phyloP scores from a whole-genome alignment of 768 basidiomycete genomes.

The Strobilomyces confusus region DNA sequence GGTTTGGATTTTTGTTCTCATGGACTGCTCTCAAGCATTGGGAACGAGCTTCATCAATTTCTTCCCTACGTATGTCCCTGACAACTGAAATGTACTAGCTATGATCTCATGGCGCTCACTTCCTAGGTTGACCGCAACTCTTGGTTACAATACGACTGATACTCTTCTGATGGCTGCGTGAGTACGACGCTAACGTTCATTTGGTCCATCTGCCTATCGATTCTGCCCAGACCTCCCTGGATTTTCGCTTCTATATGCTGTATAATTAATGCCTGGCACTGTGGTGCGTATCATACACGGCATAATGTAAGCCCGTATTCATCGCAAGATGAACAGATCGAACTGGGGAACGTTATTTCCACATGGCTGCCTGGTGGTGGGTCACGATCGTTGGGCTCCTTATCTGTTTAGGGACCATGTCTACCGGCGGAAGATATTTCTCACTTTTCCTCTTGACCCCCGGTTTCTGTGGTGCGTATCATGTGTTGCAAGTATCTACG shows the following conservation, averaged over 20 bases:
- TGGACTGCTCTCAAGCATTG: slow-evolving; percentile 48
- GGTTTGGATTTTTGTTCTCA: slow-evolving; percentile 49
- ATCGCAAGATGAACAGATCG: slow-evolving; percentile 34
- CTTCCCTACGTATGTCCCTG: slow-evolving; percentile 44
- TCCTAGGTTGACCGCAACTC: slow-evolving; percentile 49
- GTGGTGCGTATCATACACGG: slow-evolving; percentile 27
- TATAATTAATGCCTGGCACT: slow-evolving; percentile 52
- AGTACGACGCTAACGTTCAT: slow-evolving; percentile 12
- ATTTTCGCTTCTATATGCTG: slow-evolving; percentile 48
- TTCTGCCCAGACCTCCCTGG: slow-evolving; percentile 53
- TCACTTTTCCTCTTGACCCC: slow-evolving; percentile 63
- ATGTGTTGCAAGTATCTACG: background rate
- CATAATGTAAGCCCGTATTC: background rate
- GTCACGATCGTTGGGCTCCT: slow-evolving; percentile 56
- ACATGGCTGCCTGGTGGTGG: slow-evolving; percentile 55
- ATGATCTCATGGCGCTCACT: background rate
- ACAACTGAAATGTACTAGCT: background rate
- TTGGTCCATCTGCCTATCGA: background rate
- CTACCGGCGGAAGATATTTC: slow-evolving; percentile 52
- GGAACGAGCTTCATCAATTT: slow-evolving; percentile 60
- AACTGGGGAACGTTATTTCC: slow-evolving; percentile 65
- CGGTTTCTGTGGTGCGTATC: slow-evolving; percentile 40
- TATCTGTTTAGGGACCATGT: slow-evolving; percentile 50
- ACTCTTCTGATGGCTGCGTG: slow-evolving; percentile 63
- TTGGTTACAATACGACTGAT: slow-evolving; percentile 57